A percentile compares a stretch with the other conserved stretches of the same genome.
Conservation (phyloP, 1,139 yeast species). For the Suhomyces kunorum region DNA sequence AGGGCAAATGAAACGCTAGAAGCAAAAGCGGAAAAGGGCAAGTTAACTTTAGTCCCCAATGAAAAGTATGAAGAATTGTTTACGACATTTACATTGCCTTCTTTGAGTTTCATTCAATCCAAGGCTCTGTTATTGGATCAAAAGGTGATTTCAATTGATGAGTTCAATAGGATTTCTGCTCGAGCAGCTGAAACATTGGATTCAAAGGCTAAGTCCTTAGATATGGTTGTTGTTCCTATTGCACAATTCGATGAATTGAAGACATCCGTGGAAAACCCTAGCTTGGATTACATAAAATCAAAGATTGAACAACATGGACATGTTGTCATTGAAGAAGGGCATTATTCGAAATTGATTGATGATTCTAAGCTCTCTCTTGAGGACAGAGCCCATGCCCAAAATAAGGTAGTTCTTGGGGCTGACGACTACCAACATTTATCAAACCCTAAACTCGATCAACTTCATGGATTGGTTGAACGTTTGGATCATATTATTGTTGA, state of each 20-base stretch:
- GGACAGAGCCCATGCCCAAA: slow-evolving; percentile 22
- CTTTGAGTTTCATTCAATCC: slow-evolving; percentile 13
- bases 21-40: slow-evolving; percentile 20
- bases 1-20: slow-evolving; percentile 22
- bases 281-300: slow-evolving; percentile 23
- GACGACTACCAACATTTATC: slow-evolving; percentile 20
- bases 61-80: slow-evolving; percentile 12
- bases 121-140: slow-evolving; percentile 18
- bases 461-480: slow-evolving; percentile 20
- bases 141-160: slow-evolving; percentile 17
- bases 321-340: slow-evolving; percentile 8
- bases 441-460: slow-evolving; percentile 13
- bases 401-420: slow-evolving; percentile 20
- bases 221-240: slow-evolving; percentile 16
- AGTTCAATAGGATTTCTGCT: slow-evolving; percentile 14
- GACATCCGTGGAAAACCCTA: slow-evolving; percentile 19
- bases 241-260: slow-evolving; percentile 16
- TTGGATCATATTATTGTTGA: slow-evolving; percentile 23
- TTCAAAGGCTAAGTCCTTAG: slow-evolving; percentile 18
- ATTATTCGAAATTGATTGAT: slow-evolving; percentile 9
- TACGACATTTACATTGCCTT: slow-evolving; percentile 17
- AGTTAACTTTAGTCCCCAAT: slow-evolving; percentile 14
- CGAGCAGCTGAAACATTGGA: slow-evolving; percentile 17
- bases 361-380: slow-evolving; percentile 17
- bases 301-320: slow-evolving; percentile 24